Conservation (phyloP, 495 filamentous ascomycete species). For the Emericellopsis terricola region DNA sequence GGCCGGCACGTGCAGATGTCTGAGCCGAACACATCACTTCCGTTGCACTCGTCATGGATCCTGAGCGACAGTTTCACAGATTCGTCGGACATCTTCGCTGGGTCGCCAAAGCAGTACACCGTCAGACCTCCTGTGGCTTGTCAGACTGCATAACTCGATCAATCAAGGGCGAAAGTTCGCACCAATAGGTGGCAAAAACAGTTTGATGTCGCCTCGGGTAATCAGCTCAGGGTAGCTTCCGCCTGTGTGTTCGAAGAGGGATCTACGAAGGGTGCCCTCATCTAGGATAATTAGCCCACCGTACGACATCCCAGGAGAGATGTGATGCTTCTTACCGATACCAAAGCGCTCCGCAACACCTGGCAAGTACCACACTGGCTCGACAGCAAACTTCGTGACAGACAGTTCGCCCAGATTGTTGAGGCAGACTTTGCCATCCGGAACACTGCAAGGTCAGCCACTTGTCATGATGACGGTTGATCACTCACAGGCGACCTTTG, state of each 20-base stretch:
- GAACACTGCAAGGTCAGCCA: slow-evolving; percentile 17
- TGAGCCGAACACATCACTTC: slow-evolving; percentile 93
- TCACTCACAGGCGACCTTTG: slow-evolving; percentile 44
- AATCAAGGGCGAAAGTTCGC: slow-evolving; percentile 5
- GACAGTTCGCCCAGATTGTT: slow-evolving; percentile 70
- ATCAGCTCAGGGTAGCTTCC: slow-evolving; percentile 86
- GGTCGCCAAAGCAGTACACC: slow-evolving; percentile 93
- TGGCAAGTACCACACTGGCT: slow-evolving; percentile 91
- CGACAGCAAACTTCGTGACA: slow-evolving; percentile 92
- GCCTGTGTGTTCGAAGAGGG: slow-evolving; percentile 87
- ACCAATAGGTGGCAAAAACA: slow-evolving; percentile 87
- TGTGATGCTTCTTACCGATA: slow-evolving; percentile 35
- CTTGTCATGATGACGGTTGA: neutral
- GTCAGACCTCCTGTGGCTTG: slow-evolving; percentile 59
- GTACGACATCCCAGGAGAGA: slow-evolving; percentile 1
- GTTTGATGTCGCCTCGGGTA: slow-evolving; percentile 81
- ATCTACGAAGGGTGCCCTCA: slow-evolving; percentile 69
- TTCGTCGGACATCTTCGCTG: slow-evolving; percentile 78
- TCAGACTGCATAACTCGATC: neutral
- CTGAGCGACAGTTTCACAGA: slow-evolving; percentile 72
- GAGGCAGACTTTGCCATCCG: slow-evolving; percentile 83
- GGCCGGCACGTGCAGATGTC: slow-evolving; percentile 97
- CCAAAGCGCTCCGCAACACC: slow-evolving; percentile 91
- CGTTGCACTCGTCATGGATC: slow-evolving; percentile 96
- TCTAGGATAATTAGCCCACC: slow-evolving; percentile 29